phyloP scores from a whole-genome alignment of 352 stramenopile species.

The Phytophthora pinifolia region DNA sequence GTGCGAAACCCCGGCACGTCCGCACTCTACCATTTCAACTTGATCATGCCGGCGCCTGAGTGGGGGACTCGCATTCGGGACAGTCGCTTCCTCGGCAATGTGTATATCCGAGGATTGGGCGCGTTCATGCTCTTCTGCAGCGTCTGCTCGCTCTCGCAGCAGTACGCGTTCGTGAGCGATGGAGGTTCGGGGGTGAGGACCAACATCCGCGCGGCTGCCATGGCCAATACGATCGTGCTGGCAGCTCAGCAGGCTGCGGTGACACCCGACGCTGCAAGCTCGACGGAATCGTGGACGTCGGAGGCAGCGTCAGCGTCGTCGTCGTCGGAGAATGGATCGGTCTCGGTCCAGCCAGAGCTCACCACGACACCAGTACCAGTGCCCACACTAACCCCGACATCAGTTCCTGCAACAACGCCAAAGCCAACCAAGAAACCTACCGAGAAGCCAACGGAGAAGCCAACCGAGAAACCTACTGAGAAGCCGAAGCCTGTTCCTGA shows the following conservation, averaged over 20 bases:
- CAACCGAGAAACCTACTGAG: constrained; percentile 10
- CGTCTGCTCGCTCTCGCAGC: constrained; percentile 28
- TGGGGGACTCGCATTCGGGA: constrained; percentile 26
- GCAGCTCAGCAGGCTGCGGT: constrained; percentile 10
- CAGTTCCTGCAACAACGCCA: not conserved
- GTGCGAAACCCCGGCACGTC: constrained; percentile 12
- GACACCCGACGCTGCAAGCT: not conserved
- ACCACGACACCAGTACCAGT: not conserved
- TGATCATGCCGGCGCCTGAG: constrained; percentile 17
- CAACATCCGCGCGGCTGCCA: constrained; percentile 10
- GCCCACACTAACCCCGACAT: not conserved
- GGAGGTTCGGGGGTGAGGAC: constrained; percentile 2
- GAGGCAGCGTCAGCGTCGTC: constrained; percentile 10
- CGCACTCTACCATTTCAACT: constrained; percentile 25
- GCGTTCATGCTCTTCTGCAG: constrained; percentile 30
- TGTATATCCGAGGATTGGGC: constrained; percentile 33
- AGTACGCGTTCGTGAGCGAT: constrained; percentile 26
- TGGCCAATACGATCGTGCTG: constrained; percentile 10
- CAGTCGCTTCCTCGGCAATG: constrained; percentile 41
- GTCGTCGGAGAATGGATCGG: constrained; percentile 4
- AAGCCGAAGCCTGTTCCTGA: constrained; percentile 24
- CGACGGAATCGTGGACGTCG: constrained; percentile 11
- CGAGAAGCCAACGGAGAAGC: constrained; percentile 6
- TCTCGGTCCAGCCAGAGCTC: constrained; percentile 4
- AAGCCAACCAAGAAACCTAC: constrained; percentile 1